Conservation (phyloP, 768 basidiomycete genomes). For the Mycena galopus region DNA sequence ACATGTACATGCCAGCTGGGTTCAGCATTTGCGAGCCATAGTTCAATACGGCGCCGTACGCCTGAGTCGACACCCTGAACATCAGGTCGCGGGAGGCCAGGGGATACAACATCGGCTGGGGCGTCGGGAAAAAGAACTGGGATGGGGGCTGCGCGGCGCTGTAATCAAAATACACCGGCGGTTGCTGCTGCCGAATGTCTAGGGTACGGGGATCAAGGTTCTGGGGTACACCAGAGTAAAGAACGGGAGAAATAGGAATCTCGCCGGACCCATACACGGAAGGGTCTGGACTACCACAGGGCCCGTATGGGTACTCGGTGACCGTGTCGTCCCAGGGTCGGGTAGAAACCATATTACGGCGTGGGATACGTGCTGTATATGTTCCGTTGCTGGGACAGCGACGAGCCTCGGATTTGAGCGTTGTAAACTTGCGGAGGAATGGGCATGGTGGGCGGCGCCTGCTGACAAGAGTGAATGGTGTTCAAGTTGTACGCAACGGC, state of each 20-base stretch:
- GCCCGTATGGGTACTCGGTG: slow-evolving; percentile 69
- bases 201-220: slow-evolving; percentile 57
- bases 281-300: slow-evolving; percentile 58
- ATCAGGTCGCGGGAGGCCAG: slow-evolving; percentile 57
- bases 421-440: slow-evolving; percentile 46
- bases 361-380: slow-evolving; percentile 66
- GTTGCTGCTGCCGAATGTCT: slow-evolving; percentile 61
- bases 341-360: slow-evolving; percentile 71
- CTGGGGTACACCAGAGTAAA: slow-evolving; percentile 65
- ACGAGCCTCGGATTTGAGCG: slow-evolving; percentile 55
- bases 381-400: slow-evolving; percentile 57
- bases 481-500: slow-evolving; percentile 66
- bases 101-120: slow-evolving; percentile 73
- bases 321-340: slow-evolving; percentile 62
- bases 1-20: slow-evolving; percentile 59
- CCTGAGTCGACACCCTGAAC: slow-evolving; percentile 60
- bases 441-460: slow-evolving; percentile 45
- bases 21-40: slow-evolving; percentile 62
- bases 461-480: slow-evolving; percentile 55
- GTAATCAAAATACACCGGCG: slow-evolving; percentile 73
- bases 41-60: slow-evolving; percentile 61
- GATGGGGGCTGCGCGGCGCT: slow-evolving; percentile 62
- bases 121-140: slow-evolving; percentile 72
- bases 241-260: slow-evolving; percentile 55
- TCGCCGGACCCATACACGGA: slow-evolving; percentile 65